Conservation (phyloP, 805 yeast species). For the Starmerella floricola region DNA sequence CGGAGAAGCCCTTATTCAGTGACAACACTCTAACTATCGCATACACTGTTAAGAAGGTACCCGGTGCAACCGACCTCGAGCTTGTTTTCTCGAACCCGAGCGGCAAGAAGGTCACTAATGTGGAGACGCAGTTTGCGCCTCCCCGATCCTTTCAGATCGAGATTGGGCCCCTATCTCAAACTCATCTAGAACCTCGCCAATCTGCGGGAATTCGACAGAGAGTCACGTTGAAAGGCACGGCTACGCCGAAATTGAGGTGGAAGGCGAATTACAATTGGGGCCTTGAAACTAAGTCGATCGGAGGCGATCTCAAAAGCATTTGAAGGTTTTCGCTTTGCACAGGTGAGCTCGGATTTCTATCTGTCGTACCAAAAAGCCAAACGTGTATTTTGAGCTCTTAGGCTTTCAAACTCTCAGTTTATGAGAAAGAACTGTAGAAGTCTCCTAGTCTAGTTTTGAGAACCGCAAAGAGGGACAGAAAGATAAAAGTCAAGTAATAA, state of each 20-base stretch:
- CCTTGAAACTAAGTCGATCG: slow-evolving; percentile 30
- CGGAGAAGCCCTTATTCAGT: slow-evolving; percentile 8
- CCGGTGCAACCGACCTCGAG: slow-evolving; percentile 35
- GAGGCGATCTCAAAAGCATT: slow-evolving; percentile 35
- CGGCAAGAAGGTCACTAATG: slow-evolving; percentile 35
- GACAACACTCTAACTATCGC: slow-evolving; percentile 40
- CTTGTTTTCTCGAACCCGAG: slow-evolving; percentile 43
- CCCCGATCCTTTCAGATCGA: slow-evolving; percentile 49
- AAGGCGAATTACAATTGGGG: slow-evolving; percentile 45
- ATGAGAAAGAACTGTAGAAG: no score
- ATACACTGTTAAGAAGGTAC: slow-evolving; percentile 32
- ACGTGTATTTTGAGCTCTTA: no score
- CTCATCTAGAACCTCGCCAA: slow-evolving; percentile 38
- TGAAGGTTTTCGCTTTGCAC: background rate
- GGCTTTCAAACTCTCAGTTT: no score
- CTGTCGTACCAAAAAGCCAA: no score
- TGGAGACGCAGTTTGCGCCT: slow-evolving; percentile 57
- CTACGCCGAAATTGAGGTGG: slow-evolving; percentile 62
- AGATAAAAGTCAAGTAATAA: no score
- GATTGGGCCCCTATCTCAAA: slow-evolving; percentile 52
- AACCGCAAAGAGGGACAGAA: no score
- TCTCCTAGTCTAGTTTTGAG: no score
- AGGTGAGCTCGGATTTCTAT: no score
- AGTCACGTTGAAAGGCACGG: slow-evolving; percentile 29
- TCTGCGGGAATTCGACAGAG: slow-evolving; percentile 44